These are phyloP conservation scores for Trypanosomatidae sp. DNA, from an alignment of 208 protist genomes.

Conservation along the genomic window DNA sequence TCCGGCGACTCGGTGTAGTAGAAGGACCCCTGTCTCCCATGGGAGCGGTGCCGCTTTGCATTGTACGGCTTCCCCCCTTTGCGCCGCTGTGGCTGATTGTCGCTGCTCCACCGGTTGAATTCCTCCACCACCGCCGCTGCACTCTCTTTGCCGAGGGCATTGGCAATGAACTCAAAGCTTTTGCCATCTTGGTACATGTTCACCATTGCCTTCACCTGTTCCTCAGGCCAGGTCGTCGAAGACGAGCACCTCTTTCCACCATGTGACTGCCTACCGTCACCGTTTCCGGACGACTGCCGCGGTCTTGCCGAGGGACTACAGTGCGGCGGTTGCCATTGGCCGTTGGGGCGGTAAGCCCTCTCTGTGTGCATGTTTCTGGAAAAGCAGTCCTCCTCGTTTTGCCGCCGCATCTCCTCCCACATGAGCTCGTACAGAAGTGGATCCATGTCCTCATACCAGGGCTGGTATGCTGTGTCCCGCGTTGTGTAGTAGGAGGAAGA, in stretches of 20 bases:
- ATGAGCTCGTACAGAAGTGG: constrained; percentile 90
- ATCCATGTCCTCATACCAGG: constrained; percentile 85
- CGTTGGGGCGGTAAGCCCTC: constrained; percentile 15
- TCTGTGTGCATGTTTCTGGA: constrained; percentile 20
- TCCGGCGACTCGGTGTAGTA: constrained; percentile 83
- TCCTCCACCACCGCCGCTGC: constrained; percentile 61
- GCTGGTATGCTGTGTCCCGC: constrained; percentile 58
- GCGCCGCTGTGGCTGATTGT: constrained; percentile 38
- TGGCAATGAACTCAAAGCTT: constrained; percentile 92
- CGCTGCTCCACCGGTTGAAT: constrained; percentile 86
- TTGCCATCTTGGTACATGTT: constrained; percentile 93
- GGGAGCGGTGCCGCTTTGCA: constrained; percentile 6
- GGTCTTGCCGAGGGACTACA: constrained; percentile 9
- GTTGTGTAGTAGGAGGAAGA: constrained; percentile 46
- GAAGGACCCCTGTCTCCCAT: constrained; percentile 27
- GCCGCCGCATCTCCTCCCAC: constrained; percentile 89
- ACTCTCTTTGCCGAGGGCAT: constrained; percentile 71
- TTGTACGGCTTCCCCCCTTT: constrained; percentile 8
- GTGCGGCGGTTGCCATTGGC: constrained; percentile 16
- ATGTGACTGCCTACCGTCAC: constrained; percentile 13
- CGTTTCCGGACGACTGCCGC: constrained; percentile 1
- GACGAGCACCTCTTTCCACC: constrained; percentile 21
- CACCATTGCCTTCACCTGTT: constrained; percentile 72
- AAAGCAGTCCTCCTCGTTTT: constrained; percentile 53
- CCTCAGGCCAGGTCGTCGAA: constrained; percentile 73